Evolutionary conservation across 1,284 basidiomycete genomes (phyloP).

Genomic region (Leccinum subfulvum): DNA sequence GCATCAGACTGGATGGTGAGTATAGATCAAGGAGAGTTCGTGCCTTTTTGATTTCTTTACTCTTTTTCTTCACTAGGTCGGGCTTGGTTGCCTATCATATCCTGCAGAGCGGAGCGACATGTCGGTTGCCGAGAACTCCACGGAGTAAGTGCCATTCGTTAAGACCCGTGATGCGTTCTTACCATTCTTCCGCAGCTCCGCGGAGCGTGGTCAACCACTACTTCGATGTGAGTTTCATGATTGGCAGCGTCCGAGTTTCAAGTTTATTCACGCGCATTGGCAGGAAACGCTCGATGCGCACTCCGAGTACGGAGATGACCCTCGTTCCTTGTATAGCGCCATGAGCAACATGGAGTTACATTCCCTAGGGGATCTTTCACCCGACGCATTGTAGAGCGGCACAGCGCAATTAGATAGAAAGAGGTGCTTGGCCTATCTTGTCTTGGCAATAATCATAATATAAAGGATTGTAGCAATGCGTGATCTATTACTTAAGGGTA

Average conservation of each 20-base stretch:
- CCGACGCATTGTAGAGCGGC: constrained; percentile 61
- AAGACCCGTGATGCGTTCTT: not conserved
- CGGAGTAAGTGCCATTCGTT: constrained; percentile 52
- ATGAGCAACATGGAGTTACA: constrained; percentile 59
- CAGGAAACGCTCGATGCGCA: constrained; percentile 72
- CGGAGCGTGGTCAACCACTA: constrained; percentile 87
- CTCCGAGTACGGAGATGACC: constrained; percentile 71
- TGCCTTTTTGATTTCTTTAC: not conserved
- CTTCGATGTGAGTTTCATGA: constrained; percentile 71
- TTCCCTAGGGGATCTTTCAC: constrained; percentile 74
- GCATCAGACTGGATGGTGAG: constrained; percentile 95
- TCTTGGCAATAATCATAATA: constrained; percentile 30
- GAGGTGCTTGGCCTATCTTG: not conserved
- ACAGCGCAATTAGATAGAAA: not conserved
- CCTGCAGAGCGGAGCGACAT: constrained; percentile 81
- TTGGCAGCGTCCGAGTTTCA: not conserved
- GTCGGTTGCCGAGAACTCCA: constrained; percentile 84
- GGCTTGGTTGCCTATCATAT: constrained; percentile 92
- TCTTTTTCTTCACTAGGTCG: constrained; percentile 51
- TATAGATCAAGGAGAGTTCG: constrained; percentile 10
- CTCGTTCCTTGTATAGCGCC: constrained; percentile 59
- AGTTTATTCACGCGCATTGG: constrained; percentile 12
- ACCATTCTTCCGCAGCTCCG: constrained; percentile 58
- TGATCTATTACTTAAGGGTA: constrained; percentile 37
- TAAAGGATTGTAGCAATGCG: constrained; percentile 35